A percentile compares a stretch with the other conserved stretches of the same genome.
phyloP scores from a whole-genome alignment of 352 stramenopile species.

The Blastocystis hominis region DNA sequence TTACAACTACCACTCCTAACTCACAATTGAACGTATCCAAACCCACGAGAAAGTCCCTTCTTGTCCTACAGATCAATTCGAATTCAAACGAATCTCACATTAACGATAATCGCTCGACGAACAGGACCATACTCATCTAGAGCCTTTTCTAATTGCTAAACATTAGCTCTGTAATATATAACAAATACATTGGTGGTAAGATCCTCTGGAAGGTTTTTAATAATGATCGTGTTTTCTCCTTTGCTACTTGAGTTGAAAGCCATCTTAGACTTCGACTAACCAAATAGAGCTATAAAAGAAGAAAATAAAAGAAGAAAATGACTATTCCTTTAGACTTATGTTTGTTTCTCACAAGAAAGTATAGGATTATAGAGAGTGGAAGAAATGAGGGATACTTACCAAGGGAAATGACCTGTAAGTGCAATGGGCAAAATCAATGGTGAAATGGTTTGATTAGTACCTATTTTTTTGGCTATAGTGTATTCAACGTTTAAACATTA shows the following conservation, averaged over 20 bases:
- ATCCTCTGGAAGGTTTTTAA: conserved; percentile 22
- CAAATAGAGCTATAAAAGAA: neutral
- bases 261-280: neutral
- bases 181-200: neutral
- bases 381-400: no score
- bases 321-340: no score
- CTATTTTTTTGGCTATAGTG: no score
- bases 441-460: no score
- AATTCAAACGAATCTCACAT: conserved; percentile 9
- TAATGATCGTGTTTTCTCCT: conserved; percentile 36
- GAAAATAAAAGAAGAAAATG: no score
- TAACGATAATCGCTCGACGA: conserved; percentile 53
- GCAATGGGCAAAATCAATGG: no score
- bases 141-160: conserved; percentile 18
- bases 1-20: neutral
- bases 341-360: no score
- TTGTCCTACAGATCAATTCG: conserved; percentile 14
- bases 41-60: conserved; percentile 25
- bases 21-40: conserved; percentile 58
- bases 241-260: neutral
- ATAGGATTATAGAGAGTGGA: no score
- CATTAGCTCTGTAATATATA: neutral
- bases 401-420: no score
- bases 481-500: no score
- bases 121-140: conserved; percentile 27